phyloP scores from a whole-genome alignment of 306 rosid species.

The Heteromeles arbutifolia region DNA sequence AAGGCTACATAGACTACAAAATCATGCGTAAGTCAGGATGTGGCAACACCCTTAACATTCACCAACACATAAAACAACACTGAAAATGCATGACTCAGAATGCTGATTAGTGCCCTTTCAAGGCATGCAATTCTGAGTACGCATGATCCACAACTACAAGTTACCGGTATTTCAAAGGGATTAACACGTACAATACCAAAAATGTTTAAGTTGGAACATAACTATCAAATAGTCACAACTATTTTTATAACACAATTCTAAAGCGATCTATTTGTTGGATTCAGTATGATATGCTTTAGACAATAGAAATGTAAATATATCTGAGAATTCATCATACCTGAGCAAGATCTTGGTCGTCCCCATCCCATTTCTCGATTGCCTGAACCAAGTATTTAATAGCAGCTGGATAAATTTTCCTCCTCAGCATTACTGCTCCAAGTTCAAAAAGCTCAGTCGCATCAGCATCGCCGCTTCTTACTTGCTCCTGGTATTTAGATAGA shows the following conservation, averaged over 20 bases:
- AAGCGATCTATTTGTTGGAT: background rate
- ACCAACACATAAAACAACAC: background rate
- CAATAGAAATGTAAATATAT: background rate
- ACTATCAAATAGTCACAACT: background rate
- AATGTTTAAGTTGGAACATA: background rate
- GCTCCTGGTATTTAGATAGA: constrained; percentile 52
- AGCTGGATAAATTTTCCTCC: constrained; percentile 93
- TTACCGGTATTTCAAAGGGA: background rate
- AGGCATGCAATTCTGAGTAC: background rate
- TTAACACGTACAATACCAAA: background rate
- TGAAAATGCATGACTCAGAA: background rate
- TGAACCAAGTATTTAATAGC: constrained; percentile 81
- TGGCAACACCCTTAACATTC: background rate
- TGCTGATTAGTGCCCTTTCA: background rate
- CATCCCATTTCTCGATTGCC: constrained; percentile 97
- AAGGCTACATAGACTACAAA: background rate
- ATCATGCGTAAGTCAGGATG: background rate
- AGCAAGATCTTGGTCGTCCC: constrained; percentile 90
- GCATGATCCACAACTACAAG: background rate
- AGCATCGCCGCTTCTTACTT: constrained; percentile 95
- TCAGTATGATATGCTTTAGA: background rate
- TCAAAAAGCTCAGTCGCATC: constrained; percentile 85
- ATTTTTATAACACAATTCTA: background rate
- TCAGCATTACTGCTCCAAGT: constrained; percentile 97
- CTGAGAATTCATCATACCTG: constrained; percentile 42